These are phyloP conservation scores for Trichosanthes truncata DNA, from an alignment of 306 rosid genomes.

Conservation along the genomic window DNA sequence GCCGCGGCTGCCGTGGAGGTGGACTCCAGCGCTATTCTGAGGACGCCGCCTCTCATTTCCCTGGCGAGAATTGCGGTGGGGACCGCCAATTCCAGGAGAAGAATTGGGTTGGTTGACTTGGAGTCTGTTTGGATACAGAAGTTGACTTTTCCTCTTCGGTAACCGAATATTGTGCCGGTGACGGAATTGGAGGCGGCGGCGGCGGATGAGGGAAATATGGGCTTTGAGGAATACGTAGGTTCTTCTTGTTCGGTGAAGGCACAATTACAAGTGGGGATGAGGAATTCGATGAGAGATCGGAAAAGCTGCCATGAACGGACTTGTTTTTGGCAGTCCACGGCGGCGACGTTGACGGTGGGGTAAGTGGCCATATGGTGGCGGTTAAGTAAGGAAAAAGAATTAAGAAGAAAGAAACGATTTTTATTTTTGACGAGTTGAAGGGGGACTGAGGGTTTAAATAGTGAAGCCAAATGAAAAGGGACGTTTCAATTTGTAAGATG, in stretches of 20 bases:
- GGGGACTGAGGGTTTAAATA: conserved; percentile 28
- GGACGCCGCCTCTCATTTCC: conserved; percentile 80
- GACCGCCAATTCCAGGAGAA: conserved; percentile 54
- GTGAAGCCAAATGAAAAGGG: conserved; percentile 2
- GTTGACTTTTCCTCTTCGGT: conserved; percentile 49
- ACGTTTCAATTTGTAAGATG: background rate
- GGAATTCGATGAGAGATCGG: conserved; percentile 56
- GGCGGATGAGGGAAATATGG: background rate
- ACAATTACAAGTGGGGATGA: conserved; percentile 67
- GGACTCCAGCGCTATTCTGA: conserved; percentile 60
- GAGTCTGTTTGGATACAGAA: conserved; percentile 56
- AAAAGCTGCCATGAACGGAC: conserved; percentile 86
- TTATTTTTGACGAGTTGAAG: background rate
- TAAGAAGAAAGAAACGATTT: background rate
- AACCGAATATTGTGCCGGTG: conserved; percentile 78
- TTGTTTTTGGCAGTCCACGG: conserved; percentile 87
- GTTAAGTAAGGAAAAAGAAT: background rate
- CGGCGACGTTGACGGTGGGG: conserved; percentile 32
- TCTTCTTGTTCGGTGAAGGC: conserved; percentile 25
- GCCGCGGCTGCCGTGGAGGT: background rate
- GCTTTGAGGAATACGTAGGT: background rate
- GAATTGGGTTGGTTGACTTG: conserved; percentile 40
- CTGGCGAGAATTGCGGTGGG: conserved; percentile 54
- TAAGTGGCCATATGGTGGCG: conserved; percentile 22
- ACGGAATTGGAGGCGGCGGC: conserved; percentile 18